Conservation (phyloP, 2,329 filamentous ascomycete species). For the Fusarium anguioides region DNA sequence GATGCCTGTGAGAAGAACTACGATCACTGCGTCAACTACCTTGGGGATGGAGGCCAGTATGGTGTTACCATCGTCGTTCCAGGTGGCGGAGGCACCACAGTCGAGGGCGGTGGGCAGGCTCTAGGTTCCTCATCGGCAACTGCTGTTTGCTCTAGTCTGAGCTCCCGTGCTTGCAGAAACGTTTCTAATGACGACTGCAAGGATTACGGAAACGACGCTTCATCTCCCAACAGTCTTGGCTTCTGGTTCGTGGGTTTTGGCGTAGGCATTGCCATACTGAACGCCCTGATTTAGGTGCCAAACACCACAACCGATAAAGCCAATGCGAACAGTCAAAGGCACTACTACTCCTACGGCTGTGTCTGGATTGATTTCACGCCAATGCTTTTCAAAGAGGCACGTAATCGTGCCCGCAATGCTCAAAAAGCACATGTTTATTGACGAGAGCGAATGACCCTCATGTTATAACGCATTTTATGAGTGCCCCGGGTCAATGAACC, state of each 20-base stretch:
- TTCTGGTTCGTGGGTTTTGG: conserved; percentile 28
- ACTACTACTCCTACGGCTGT: not conserved
- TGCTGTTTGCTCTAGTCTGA: conserved; percentile 66
- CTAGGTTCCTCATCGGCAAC: conserved; percentile 60
- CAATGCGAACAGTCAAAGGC: not conserved
- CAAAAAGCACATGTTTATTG: not conserved
- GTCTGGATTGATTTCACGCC: not conserved
- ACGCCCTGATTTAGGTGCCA: conserved; percentile 13
- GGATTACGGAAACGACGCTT: conserved; percentile 35
- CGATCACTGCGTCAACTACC: conserved; percentile 61
- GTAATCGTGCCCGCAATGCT: not conserved
- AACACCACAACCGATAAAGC: not conserved
- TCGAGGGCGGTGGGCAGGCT: conserved; percentile 55
- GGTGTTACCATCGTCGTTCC: conserved; percentile 68
- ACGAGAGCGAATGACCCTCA: not conserved
- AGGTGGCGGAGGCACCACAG: conserved; percentile 63
- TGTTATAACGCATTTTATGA: conserved; percentile 21
- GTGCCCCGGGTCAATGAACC: not conserved
- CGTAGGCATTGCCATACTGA: conserved; percentile 24
- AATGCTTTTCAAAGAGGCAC: not conserved
- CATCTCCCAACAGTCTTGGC: conserved; percentile 8
- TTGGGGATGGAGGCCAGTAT: conserved; percentile 57
- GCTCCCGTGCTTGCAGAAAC: conserved; percentile 61
- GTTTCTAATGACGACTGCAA: conserved; percentile 56
- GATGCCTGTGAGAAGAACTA: conserved; percentile 65